phyloP scores from a whole-genome alignment of 1,284 basidiomycete species.

The Termitomyces sp. region DNA sequence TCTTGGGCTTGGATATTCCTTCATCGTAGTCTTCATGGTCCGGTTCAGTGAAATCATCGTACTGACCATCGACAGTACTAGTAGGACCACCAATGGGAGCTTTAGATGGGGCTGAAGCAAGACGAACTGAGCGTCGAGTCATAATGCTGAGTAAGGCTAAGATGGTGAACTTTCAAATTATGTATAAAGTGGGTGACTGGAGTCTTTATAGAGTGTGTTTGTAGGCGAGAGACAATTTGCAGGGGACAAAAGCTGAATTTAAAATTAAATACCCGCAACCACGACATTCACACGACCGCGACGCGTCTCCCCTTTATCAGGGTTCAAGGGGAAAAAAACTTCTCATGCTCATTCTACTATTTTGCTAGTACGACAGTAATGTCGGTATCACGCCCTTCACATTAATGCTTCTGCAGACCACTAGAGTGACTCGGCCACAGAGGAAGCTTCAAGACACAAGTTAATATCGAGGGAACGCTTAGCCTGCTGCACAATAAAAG shows the following conservation, averaged over 20 bases:
- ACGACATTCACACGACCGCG: too few relatives aligned
- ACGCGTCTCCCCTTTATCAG: too few relatives aligned
- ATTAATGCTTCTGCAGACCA: neutral
- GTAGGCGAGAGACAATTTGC: too few relatives aligned
- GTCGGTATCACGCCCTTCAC: neutral
- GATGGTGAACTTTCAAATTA: neutral
- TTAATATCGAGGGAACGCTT: neutral
- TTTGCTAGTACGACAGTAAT: neutral
- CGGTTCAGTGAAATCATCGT: neutral
- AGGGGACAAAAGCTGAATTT: too few relatives aligned
- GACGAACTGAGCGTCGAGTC: slow-evolving; percentile 1
- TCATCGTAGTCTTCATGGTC: neutral
- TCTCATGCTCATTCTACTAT: too few relatives aligned
- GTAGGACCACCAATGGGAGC: neutral
- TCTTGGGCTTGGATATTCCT: neutral
- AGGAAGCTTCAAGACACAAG: neutral
- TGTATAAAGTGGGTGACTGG: neutral
- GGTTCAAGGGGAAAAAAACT: too few relatives aligned
- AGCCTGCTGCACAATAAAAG: neutral
- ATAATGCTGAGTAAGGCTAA: neutral
- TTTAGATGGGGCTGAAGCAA: neutral
- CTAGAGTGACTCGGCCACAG: too few relatives aligned
- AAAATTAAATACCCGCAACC: too few relatives aligned
- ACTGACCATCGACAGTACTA: neutral
- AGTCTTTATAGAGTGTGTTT: too few relatives aligned